phyloP scores from a whole-genome alignment of 106 monocot genomes.

The Posidonia australis region DNA sequence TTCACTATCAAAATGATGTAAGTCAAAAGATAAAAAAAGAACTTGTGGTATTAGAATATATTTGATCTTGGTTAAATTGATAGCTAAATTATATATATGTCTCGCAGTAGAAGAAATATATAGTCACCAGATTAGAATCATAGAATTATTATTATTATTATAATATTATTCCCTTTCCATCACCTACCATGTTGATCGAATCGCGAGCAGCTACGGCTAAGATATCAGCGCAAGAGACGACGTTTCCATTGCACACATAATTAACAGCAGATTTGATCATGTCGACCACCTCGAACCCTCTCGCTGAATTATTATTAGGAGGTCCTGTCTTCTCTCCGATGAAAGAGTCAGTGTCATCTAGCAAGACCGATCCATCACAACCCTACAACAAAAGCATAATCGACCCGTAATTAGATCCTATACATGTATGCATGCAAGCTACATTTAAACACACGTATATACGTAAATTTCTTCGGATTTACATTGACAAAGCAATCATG shows the following conservation, averaged over 20 bases:
- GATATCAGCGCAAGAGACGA: slow-evolving; percentile 57
- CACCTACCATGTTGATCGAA: slow-evolving; percentile 29
- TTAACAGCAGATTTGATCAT: slow-evolving; percentile 26
- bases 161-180: neutral
- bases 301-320: slow-evolving; percentile 32
- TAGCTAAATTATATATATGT: no score
- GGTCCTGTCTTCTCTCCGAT: slow-evolving; percentile 15
- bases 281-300: slow-evolving; percentile 50
- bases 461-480: neutral
- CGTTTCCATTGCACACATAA: slow-evolving; percentile 10
- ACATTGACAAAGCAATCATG: slow-evolving; percentile 60
- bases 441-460: neutral
- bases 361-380: slow-evolving; percentile 14
- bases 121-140: no score
- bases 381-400: slow-evolving; percentile 5
- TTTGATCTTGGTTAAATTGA: no score
- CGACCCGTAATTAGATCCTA: neutral
- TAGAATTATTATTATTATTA: neutral
- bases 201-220: slow-evolving; percentile 45
- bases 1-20: no score
- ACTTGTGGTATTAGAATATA: no score
- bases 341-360: slow-evolving; percentile 12
- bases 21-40: neutral
- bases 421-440: neutral
- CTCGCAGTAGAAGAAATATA: neutral